Evolutionary conservation across 257 asterid genomes (phyloP).

Genomic region (Knoxia roxburghii): DNA sequence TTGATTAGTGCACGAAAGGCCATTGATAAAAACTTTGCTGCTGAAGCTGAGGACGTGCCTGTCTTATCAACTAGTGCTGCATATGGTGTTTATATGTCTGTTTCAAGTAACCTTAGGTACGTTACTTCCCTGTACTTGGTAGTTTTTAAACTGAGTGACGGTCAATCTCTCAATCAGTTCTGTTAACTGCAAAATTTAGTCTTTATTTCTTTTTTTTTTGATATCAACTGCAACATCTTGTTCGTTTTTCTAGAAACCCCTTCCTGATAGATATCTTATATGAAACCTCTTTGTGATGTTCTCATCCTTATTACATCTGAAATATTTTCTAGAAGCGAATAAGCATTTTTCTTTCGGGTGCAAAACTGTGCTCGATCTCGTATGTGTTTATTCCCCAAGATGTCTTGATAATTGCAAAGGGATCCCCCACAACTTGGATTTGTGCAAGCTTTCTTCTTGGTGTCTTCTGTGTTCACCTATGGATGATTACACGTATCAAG

Average conservation of each 20-base stretch:
- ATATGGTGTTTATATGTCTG: constrained; percentile 91
- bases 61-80: constrained; percentile 69
- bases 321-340: neutral
- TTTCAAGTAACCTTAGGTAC: constrained; percentile 93
- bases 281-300: neutral
- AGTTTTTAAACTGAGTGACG: neutral
- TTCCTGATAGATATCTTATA: neutral
- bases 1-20: constrained; percentile 65
- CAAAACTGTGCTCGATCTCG: neutral
- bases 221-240: neutral
- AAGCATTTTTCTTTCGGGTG: neutral
- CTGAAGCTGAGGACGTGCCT: constrained; percentile 86
- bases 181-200: too few species aligned
- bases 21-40: constrained; percentile 67
- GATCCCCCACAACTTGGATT: neutral
- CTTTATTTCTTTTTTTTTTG: too few species aligned
- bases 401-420: neutral
- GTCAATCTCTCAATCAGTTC: neutral
- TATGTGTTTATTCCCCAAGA: neutral
- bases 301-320: neutral
- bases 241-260: neutral
- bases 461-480: neutral
- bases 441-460: neutral
- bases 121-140: neutral
- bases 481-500: neutral